Base-by-base conservation (phyloP, 352 stramenopile genomes). In the Globisporangium okanoganense region DNA sequence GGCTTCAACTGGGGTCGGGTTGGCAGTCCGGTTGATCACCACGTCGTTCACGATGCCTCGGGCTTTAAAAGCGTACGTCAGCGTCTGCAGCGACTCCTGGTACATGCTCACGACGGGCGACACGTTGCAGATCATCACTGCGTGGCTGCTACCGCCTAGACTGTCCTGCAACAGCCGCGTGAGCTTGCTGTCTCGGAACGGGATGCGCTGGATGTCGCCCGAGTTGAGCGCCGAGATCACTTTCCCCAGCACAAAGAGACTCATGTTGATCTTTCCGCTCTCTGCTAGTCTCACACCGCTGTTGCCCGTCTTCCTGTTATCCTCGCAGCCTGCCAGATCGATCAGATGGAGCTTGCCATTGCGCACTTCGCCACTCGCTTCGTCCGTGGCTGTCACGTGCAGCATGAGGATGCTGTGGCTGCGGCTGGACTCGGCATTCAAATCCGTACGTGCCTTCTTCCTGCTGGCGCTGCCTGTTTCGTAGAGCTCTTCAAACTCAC, bases 401-500 rank as follows among this genome's bases (percentile, higher is more conserved):
- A 97, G 69, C 52, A 81, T 88, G 13, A 97, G 56, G 35, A 97
- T 90, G 44, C 80, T 80, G 56, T 97, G 90, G 45, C 75, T 90
- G 20, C 89, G 71, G 56, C 68, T 92, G 58, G 73, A 88, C 38
- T 82, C 69, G 0, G 77, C 61, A 66, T 97, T 95, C 27, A 90
- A 58, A 9, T 89, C 71, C 0, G 87, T 96, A 16, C 62, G 56
- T 9, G 61, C 62, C 10, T 65, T 66, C 33, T 69, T 61, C 8
- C 72, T 73, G 52, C 54, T 61, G 4, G 48, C 63, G 40, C 55
- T 70, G 12, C 72, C 67, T 16, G 45, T 43, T 6, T 66, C 61
- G 31, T 80, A 73, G 2, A 83, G 64, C 48, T 67, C 54, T 35
- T 79, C 59, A 40, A 79, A 77, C 40, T 76, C 73, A 0, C 44